Base-by-base conservation (phyloP, 2,329 filamentous ascomycete species). In the Arthrobotrys conoides region DNA sequence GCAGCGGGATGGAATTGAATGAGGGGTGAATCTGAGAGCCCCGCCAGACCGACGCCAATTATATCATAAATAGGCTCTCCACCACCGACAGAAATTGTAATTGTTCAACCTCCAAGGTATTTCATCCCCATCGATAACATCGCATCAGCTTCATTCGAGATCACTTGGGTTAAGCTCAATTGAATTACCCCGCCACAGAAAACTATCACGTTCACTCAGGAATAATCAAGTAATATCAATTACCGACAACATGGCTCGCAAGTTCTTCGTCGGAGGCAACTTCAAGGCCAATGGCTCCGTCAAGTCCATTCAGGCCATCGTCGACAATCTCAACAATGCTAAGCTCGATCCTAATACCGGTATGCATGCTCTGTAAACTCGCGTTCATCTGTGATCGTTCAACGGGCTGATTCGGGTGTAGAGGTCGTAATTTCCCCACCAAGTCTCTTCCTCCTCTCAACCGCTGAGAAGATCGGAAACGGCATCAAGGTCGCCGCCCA, bases 281-380 rank as follows among this genome's bases (percentile, higher is more conserved):
- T 98, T 98, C 89, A 98, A 99, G 90, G 98, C 98, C 94, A 99
- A 99, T 88, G 95, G 96, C 86, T 93, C 93, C 83, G 89, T 92
- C 85, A 90, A 93, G 87, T 91, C 91, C 88, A 94, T 97, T 88
- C 95, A 93, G 87, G 89, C 91, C 83, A 97, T 99, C 87, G 90
- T 98, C 85, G 87, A 91, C 80, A 91, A 94, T 88, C 89, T 99
- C 83, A 98, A 97, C 88, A 87, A 90, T 78, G 92, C 96, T 82
- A 89, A 91, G 83, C 89, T 97, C 81, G 93, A 96, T 86, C 84
- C 90, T 82, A 92, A 91, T 82, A 88, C 88, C 82, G 92, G 92
- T 94, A 86, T 82, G 90, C 88, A 86, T 82, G 90, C 88, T 75
- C 5, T 27, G 10, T 53, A 38, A 16, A 36, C 18, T 61, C 64